Percentiles rank a stretch among this genome's conserved stretches.
Evolutionary conservation across 1,284 basidiomycete species (phyloP).

Genomic region (Cryptococcus hybrid): DNA sequence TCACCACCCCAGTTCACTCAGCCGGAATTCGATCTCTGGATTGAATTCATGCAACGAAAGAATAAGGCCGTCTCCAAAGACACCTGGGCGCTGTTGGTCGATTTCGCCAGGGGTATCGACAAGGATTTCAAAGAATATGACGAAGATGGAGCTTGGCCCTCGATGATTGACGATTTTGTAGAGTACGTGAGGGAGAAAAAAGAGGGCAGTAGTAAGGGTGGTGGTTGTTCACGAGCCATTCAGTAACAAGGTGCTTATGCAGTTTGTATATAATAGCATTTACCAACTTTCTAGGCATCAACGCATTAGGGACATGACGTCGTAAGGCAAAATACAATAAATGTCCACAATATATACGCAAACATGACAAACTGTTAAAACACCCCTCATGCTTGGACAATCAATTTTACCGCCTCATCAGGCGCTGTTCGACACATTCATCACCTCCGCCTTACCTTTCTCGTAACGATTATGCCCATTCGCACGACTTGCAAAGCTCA

Average conservation of each 20-base stretch:
- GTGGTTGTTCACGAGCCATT: too few relatives aligned
- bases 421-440: slow-evolving; percentile 1
- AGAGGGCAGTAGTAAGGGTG: too few relatives aligned
- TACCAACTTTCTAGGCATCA: not conserved
- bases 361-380: too few relatives aligned
- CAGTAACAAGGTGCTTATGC: too few relatives aligned
- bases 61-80: slow-evolving; percentile 87
- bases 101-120: slow-evolving; percentile 70
- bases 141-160: slow-evolving; percentile 63
- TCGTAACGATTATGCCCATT: not conserved
- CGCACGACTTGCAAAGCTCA: slow-evolving; percentile 2
- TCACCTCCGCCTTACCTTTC: slow-evolving; percentile 2
- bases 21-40: slow-evolving; percentile 75
- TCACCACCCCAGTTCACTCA: slow-evolving; percentile 61
- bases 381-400: not conserved
- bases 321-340: too few relatives aligned
- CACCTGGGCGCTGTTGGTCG: slow-evolving; percentile 81
- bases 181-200: slow-evolving; percentile 35
- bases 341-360: too few relatives aligned
- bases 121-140: slow-evolving; percentile 77
- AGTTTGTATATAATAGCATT: too few relatives aligned
- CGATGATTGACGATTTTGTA: slow-evolving; percentile 52
- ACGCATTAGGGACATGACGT: not conserved
- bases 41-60: slow-evolving; percentile 70
- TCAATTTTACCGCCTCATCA: slow-evolving; percentile 8